Evolutionary conservation across 305 asterid genomes (phyloP).

Genomic region (Coffea humblotiana): DNA sequence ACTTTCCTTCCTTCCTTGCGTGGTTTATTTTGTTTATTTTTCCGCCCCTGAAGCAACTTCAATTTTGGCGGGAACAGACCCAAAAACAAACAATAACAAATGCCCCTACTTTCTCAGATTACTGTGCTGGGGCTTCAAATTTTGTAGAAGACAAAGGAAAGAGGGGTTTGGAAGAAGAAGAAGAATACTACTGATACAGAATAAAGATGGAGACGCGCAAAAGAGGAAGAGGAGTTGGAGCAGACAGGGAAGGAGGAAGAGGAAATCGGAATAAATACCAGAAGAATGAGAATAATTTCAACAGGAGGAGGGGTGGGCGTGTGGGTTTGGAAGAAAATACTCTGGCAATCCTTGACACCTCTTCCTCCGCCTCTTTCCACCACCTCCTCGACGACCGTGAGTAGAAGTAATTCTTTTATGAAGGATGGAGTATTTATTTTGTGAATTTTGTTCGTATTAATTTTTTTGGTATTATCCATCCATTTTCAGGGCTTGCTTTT

Average conservation of each 20-base stretch:
- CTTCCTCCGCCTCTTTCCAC: constrained; percentile 42
- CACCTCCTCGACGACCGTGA: constrained; percentile 76
- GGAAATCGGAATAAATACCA: constrained; percentile 17
- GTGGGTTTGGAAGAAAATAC: constrained; percentile 78
- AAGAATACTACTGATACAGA: background rate
- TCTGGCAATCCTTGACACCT: constrained; percentile 79
- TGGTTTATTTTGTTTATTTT: no score
- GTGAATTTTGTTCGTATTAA: background rate
- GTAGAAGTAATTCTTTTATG: background rate
- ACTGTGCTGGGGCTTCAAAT: no score
- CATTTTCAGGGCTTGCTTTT: constrained; percentile 59
- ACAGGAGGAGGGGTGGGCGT: constrained; percentile 17
- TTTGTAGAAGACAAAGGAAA: no score
- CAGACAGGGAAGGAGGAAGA: background rate
- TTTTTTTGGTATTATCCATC: background rate
- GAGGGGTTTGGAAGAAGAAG: background rate
- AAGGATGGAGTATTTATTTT: no score
- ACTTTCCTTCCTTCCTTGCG: no score
- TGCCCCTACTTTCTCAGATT: no score
- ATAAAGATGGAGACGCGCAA: constrained; percentile 15
- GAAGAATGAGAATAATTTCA: no score
- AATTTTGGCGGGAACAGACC: background rate
- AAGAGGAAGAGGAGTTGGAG: constrained; percentile 7
- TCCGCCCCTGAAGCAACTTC: background rate
- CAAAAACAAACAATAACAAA: no score